Evolutionary conservation across 2,329 filamentous ascomycete genomes (phyloP).

Genomic region (Madurella mycetomatis): DNA sequence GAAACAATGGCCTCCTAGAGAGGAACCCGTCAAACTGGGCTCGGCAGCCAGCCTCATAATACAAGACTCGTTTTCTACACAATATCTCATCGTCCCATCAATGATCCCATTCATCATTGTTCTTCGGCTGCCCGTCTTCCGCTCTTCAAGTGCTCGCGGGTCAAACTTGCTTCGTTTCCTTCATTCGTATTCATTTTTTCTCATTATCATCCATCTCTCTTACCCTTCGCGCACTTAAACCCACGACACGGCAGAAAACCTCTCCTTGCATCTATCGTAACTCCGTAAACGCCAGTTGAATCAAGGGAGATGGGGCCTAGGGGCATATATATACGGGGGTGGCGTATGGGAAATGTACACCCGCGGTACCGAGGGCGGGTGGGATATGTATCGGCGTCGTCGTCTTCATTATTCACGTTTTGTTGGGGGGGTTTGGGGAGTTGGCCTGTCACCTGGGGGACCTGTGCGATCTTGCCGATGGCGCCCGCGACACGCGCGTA

Average conservation of each 20-base stretch:
- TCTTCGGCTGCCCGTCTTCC: too few relatives aligned
- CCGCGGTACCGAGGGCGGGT: background rate
- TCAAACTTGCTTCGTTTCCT: conserved; percentile 1
- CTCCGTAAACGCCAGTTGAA: conserved; percentile 8
- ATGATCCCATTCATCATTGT: background rate
- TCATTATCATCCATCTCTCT: background rate
- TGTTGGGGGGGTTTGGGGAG: background rate
- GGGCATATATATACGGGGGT: conserved; percentile 5
- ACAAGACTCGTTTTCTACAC: background rate
- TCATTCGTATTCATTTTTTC: background rate
- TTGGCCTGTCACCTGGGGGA: conserved; percentile 11
- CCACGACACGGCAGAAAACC: background rate
- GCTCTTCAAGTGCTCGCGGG: conserved; percentile 1
- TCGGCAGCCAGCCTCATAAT: too few relatives aligned
- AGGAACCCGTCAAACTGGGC: too few relatives aligned
- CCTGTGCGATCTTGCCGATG: conserved; percentile 18
- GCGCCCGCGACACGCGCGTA: conserved; percentile 27
- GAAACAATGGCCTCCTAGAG: too few relatives aligned
- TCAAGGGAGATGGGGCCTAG: background rate
- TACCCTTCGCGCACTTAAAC: background rate
- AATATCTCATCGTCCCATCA: background rate
- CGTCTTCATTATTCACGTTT: background rate
- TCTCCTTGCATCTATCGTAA: background rate
- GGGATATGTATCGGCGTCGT: background rate
- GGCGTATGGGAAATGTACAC: conserved; percentile 2